Conservation (phyloP, 495 filamentous ascomycete genomes). For the Penicillium robsamsonii region DNA sequence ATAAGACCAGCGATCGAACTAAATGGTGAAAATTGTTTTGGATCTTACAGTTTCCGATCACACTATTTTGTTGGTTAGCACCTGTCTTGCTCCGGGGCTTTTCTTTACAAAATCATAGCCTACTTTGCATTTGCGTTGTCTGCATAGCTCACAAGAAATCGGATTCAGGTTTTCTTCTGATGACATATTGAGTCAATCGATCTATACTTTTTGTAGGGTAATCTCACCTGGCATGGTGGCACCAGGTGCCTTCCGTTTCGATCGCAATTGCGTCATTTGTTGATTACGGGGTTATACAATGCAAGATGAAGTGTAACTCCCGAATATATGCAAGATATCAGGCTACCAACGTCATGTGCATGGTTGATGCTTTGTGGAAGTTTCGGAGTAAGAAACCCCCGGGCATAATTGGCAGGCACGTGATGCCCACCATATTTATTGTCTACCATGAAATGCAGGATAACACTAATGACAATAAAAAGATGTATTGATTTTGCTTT, state of each 20-base stretch:
- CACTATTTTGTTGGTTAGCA: conserved; percentile 20
- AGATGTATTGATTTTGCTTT: neutral
- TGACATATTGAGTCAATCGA: conserved; percentile 4
- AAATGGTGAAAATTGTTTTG: neutral
- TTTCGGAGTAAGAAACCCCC: conserved; percentile 14
- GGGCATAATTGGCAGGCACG: conserved; percentile 1
- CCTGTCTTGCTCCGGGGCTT: neutral
- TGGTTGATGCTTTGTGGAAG: conserved; percentile 3
- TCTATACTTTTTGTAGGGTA: neutral
- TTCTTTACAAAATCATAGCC: neutral
- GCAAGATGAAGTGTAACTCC: neutral
- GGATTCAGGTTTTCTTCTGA: conserved; percentile 18
- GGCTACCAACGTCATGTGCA: neutral
- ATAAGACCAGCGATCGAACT: neutral
- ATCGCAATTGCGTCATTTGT: conserved; percentile 9
- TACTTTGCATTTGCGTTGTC: conserved; percentile 35
- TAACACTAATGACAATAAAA: neutral
- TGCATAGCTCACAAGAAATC: conserved; percentile 30
- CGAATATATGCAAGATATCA: neutral
- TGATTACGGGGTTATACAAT: neutral
- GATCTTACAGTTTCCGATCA: conserved; percentile 29
- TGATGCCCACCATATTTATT: neutral
- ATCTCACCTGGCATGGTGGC: conserved; percentile 13
- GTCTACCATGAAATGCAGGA: neutral
- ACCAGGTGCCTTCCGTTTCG: conserved; percentile 16